Evolutionary conservation across 805 yeast genomes (phyloP).

Genomic region (Monosporozyma solicola): DNA sequence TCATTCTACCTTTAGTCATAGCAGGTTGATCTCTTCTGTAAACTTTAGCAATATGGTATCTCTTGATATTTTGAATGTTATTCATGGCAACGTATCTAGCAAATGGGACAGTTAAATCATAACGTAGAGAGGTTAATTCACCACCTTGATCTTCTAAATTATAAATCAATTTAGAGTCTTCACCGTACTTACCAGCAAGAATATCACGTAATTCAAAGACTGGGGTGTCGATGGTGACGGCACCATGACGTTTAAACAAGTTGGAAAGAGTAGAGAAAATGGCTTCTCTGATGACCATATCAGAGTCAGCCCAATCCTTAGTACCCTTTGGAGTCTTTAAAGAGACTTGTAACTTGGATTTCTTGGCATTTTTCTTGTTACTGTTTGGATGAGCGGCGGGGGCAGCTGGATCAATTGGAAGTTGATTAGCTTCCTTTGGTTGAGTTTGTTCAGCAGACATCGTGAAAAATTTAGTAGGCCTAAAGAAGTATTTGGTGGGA

Average conservation of each 20-base stretch:
- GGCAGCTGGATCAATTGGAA: constrained; percentile 1
- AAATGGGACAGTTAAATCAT: constrained; percentile 96
- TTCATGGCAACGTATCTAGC: constrained; percentile 97
- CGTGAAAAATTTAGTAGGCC: not conserved
- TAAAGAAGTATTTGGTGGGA: not conserved
- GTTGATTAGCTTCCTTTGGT: not conserved
- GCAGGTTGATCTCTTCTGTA: constrained; percentile 99
- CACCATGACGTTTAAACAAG: constrained; percentile 92
- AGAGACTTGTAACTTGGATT: constrained; percentile 53
- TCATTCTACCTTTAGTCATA: constrained; percentile 99
- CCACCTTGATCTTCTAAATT: constrained; percentile 99
- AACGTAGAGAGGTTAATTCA: constrained; percentile 88
- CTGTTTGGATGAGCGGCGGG: constrained; percentile 8
- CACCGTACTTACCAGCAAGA: constrained; percentile 95
- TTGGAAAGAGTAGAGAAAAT: constrained; percentile 64
- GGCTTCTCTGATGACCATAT: constrained; percentile 90
- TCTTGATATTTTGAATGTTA: constrained; percentile 77
- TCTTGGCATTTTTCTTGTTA: constrained; percentile 22
- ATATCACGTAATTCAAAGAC: constrained; percentile 95
- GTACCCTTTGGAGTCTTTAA: constrained; percentile 96
- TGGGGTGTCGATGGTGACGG: constrained; percentile 96
- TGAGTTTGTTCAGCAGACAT: constrained; percentile 14
- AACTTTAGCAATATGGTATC: constrained; percentile 96
- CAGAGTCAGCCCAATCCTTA: constrained; percentile 97
- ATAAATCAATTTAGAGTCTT: constrained; percentile 92